These are phyloP conservation scores for Themeda triandra DNA, from an alignment of 176 grass and related monocot species.

Conservation along the genomic window DNA sequence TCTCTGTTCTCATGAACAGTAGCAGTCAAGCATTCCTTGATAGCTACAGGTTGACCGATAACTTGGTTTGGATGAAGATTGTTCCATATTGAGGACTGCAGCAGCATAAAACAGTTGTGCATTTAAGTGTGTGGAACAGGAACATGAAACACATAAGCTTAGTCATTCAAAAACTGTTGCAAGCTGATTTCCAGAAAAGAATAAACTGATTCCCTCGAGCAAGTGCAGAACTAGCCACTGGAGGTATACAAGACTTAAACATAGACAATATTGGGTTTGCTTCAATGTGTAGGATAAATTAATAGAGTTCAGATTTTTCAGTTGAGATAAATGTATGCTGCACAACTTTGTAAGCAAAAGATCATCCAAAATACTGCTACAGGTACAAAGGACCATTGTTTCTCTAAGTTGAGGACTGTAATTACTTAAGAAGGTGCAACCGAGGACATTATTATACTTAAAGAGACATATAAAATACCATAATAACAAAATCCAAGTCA, in stretches of 20 bases:
- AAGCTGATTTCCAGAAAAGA: background rate
- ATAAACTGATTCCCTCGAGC: background rate
- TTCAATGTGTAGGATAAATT: background rate
- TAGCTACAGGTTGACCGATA: constrained; percentile 63
- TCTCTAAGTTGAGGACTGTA: background rate
- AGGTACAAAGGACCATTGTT: background rate
- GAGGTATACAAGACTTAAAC: background rate
- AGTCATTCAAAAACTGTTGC: background rate
- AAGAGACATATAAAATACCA: no score
- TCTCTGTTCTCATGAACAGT: constrained; percentile 77
- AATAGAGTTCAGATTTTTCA: background rate
- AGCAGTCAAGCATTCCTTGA: constrained; percentile 91
- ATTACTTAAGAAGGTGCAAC: no score
- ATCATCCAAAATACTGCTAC: background rate
- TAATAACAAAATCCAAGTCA: no score
- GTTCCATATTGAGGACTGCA: constrained; percentile 90
- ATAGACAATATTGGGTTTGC: background rate
- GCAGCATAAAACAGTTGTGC: background rate
- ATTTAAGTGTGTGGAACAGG: background rate
- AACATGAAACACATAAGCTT: no score
- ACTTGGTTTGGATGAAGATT: constrained; percentile 94
- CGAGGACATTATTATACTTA: no score
- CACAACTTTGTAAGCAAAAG: background rate
- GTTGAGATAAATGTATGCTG: background rate
- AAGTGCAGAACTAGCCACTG: background rate